A percentile compares a stretch with the other conserved stretches of the same genome.
These are phyloP conservation scores for Penicillium palitans DNA, from an alignment of 2,329 filamentous ascomycete genomes.

Conservation along the genomic window DNA sequence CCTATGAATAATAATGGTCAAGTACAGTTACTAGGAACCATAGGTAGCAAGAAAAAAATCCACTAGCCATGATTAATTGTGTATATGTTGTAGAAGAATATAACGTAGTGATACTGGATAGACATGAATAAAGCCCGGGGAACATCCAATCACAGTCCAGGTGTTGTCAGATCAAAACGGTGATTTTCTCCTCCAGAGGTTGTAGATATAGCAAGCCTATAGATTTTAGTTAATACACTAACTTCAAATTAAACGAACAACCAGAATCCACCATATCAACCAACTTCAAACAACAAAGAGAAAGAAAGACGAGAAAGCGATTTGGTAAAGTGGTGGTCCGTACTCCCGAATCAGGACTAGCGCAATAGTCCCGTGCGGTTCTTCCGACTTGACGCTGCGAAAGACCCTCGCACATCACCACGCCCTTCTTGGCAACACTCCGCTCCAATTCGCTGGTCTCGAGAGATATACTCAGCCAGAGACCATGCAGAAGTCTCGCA, in stretches of 20 bases:
- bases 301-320: not conserved
- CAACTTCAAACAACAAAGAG: not conserved
- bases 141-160: constrained; percentile 22
- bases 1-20: too few relatives aligned
- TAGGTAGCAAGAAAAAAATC: not conserved
- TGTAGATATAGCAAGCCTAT: not conserved
- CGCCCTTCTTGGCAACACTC: constrained; percentile 25
- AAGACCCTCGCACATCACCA: constrained; percentile 31
- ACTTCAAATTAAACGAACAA: not conserved
- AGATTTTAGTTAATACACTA: not conserved
- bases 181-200: not conserved
- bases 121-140: not conserved
- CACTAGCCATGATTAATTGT: not conserved
- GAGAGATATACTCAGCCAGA: constrained; percentile 32
- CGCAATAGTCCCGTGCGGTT: constrained; percentile 34
- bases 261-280: not conserved
- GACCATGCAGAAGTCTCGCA: constrained; percentile 50
- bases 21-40: too few relatives aligned
- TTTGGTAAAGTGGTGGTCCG: constrained; percentile 8
- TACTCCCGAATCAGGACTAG: constrained; percentile 36
- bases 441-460: constrained; percentile 30
- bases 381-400: constrained; percentile 30
- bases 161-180: constrained; percentile 25
- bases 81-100: not conserved
- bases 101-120: not conserved